Evolutionary conservation across 2,329 filamentous ascomycete species (phyloP).

Genomic region (Exophiala aquamarina): DNA sequence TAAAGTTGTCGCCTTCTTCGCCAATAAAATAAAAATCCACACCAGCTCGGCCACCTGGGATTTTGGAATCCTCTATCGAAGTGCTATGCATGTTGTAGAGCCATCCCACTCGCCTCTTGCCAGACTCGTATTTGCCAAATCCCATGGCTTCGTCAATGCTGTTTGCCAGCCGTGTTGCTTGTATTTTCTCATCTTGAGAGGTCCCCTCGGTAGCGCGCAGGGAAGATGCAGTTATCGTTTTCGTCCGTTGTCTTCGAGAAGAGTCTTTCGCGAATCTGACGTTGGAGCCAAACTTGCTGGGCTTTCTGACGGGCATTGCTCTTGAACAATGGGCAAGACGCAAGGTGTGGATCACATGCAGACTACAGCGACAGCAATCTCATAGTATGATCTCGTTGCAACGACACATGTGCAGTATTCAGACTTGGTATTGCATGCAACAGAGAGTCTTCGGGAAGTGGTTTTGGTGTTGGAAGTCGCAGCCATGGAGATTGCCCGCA

Average conservation of each 20-base stretch:
- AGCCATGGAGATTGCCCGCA: neutral
- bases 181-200: constrained; percentile 88
- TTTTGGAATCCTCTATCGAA: constrained; percentile 77
- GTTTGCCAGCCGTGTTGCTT: constrained; percentile 79
- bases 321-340: neutral
- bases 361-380: neutral
- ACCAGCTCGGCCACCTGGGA: constrained; percentile 80
- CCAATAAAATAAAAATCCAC: constrained; percentile 98
- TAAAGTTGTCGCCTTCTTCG: constrained; percentile 85
- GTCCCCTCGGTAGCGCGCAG: constrained; percentile 77
- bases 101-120: constrained; percentile 84
- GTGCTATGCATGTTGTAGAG: constrained; percentile 94
- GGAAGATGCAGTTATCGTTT: constrained; percentile 76
- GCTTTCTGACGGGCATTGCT: constrained; percentile 50
- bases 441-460: neutral
- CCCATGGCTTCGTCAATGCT: constrained; percentile 94
- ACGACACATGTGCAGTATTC: no score
- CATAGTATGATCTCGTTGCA: neutral
- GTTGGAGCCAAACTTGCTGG: constrained; percentile 66
- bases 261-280: constrained; percentile 44
- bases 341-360: neutral
- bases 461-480: neutral
- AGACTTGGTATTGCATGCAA: neutral
- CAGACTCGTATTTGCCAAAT: constrained; percentile 87
- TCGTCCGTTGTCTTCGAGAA: constrained; percentile 50